phyloP scores from a whole-genome alignment of 1,284 basidiomycete genomes.

The Cutaneotrichosporon sp. region DNA sequence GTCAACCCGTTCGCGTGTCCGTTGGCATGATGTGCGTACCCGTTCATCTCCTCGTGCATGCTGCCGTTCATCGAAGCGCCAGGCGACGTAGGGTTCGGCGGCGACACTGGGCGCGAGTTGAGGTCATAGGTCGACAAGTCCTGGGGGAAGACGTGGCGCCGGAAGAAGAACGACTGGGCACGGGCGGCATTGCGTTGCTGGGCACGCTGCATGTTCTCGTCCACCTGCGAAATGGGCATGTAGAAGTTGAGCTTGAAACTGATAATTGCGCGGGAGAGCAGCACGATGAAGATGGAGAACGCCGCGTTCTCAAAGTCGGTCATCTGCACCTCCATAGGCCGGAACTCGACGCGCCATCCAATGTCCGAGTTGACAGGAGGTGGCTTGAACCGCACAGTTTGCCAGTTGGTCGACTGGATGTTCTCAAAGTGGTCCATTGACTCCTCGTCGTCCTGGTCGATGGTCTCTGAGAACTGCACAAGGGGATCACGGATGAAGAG shows the following conservation, averaged over 20 bases:
- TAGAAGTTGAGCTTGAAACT: constrained; percentile 91
- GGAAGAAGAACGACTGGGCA: constrained; percentile 78
- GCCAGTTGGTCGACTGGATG: constrained; percentile 99
- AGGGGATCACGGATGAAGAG: constrained; percentile 97
- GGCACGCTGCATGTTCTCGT: constrained; percentile 91
- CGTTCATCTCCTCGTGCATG: constrained; percentile 10
- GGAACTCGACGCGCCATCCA: constrained; percentile 97
- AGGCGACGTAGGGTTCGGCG: constrained; percentile 18
- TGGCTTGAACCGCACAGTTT: constrained; percentile 97
- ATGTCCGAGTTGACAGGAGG: constrained; percentile 86
- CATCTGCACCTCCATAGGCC: constrained; percentile 97
- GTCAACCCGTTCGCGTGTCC: constrained; percentile 1
- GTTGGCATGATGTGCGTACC: constrained; percentile 13
- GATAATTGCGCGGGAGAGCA: constrained; percentile 89
- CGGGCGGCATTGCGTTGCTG: constrained; percentile 76
- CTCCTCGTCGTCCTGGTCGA: constrained; percentile 80
- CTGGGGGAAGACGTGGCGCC: constrained; percentile 73
- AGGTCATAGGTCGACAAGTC: constrained; percentile 42
- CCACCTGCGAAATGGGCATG: constrained; percentile 96
- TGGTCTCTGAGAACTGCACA: constrained; percentile 89
- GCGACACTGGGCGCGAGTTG: constrained; percentile 37
- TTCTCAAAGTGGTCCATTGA: constrained; percentile 99
- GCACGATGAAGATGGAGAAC: constrained; percentile 87
- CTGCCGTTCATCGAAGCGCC: background rate
- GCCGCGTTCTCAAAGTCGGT: constrained; percentile 99